Percentiles rank a stretch among this genome's conserved stretches.
These are phyloP conservation scores for Pseudevernia furfuracea DNA, from an alignment of 495 filamentous ascomycete genomes.

Conservation along the genomic window DNA sequence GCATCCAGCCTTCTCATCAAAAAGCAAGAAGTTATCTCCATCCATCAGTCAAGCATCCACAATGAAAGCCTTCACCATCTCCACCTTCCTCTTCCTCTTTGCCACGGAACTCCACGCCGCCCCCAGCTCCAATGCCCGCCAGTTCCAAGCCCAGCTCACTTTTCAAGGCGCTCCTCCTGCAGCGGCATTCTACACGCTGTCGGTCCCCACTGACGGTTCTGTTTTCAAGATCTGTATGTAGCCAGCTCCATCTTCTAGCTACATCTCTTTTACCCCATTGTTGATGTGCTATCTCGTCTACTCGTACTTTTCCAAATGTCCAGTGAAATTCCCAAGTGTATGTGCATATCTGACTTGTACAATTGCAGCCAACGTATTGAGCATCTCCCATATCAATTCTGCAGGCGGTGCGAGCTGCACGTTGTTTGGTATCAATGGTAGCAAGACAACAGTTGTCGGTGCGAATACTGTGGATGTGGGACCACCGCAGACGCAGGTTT, in stretches of 20 bases:
- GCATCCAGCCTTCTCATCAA: neutral
- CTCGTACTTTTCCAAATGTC: neutral
- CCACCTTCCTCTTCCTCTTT: conserved; percentile 20
- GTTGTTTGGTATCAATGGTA: conserved; percentile 29
- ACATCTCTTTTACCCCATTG: neutral
- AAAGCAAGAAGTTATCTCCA: neutral
- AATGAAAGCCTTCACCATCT: conserved; percentile 25
- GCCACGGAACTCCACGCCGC: conserved; percentile 12
- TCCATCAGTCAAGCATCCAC: conserved; percentile 1
- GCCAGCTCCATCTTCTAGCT: neutral
- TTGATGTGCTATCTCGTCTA: neutral
- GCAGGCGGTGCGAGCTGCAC: conserved; percentile 19
- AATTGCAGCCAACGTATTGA: conserved; percentile 15
- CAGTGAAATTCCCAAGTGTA: neutral
- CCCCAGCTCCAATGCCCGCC: neutral
- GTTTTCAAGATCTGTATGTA: conserved; percentile 8
- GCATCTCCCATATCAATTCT: conserved; percentile 16
- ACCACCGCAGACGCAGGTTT: conserved; percentile 36
- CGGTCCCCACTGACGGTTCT: conserved; percentile 6
- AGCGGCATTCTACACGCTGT: conserved; percentile 10
- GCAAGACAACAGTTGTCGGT: conserved; percentile 26
- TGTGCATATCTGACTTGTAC: neutral
- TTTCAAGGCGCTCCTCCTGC: conserved; percentile 8
- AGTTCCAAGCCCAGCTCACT: conserved; percentile 15
- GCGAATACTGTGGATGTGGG: conserved; percentile 28